Base-by-base conservation (phyloP, 177 flowering plant genomes). In the Telopea speciosissima region DNA sequence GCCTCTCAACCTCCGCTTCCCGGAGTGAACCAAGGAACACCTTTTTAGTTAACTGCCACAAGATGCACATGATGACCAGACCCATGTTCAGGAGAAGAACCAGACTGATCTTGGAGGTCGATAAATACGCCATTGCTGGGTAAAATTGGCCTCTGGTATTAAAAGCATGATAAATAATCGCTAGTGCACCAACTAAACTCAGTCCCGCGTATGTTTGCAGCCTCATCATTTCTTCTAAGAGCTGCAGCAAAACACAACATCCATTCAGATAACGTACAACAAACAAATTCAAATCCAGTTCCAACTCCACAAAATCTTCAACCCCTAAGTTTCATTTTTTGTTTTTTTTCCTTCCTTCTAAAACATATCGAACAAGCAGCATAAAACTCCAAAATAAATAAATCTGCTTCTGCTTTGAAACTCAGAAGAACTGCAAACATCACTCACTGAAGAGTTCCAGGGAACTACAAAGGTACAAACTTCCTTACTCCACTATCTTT, bases 1-100 rank as follows among this genome's bases (percentile, higher is more conserved):
- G 75, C 81, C 98, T 87, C 87, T 96, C 99, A 21, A 93, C 91
- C 85, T 96, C 99, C 0, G 97, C 99, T 75, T 96, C 99, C 24
- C 98, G 84, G 2, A 96, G 91, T 1, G 88, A 59, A 5, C 99
- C 99, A 19, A 96, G 93, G 76, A 96, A 96, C 45, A 96, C 36
- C 40, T 70, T 63, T 73, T 93, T 91, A 17, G 83, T 83, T 14
- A 93, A 62, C 76, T 93, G 92, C 99, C 99, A 96, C 66, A 96
- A 68, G 63, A 79, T 81, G 83, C 97, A 93, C 98, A 96, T 90
- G 45, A 93, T 65, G 26, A 91, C 97, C 72, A 93, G 73, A 65
- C 99, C 92, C 96, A 91, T 91, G 73, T 96, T 96, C 72, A 96
- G 85, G 65, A 96, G 92, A 31, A 93, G 85, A 78, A 90, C 98